Evolutionary conservation across 805 yeast genomes (phyloP).

Genomic region (Candida suzukii): DNA sequence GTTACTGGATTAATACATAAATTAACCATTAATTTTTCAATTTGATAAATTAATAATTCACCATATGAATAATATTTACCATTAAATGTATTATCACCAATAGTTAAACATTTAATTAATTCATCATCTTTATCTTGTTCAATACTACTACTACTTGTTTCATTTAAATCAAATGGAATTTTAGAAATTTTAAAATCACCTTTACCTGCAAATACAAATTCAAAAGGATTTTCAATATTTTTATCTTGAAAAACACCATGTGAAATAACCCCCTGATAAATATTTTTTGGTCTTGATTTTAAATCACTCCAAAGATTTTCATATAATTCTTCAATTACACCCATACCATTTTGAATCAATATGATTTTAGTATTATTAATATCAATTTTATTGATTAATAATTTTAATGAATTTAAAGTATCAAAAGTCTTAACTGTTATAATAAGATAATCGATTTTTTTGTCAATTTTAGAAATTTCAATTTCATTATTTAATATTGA

Average conservation of each 20-base stretch:
- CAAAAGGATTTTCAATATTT: constrained; percentile 27
- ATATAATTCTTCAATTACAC: constrained; percentile 50
- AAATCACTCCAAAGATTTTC: constrained; percentile 45
- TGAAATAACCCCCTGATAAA: constrained; percentile 70
- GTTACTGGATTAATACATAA: constrained; percentile 82
- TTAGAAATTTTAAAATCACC: constrained; percentile 58
- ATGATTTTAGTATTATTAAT: constrained; percentile 44
- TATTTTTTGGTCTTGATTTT: constrained; percentile 37
- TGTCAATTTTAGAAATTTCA: neutral
- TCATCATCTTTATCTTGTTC: constrained; percentile 13
- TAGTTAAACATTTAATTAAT: constrained; percentile 15
- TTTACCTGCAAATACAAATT: constrained; percentile 60
- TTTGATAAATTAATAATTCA: constrained; percentile 47
- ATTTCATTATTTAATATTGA: neutral
- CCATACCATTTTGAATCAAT: constrained; percentile 84
- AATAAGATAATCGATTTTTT: constrained; percentile 31
- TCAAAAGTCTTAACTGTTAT: constrained; percentile 79
- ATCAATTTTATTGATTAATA: constrained; percentile 42
- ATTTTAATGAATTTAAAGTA: constrained; percentile 54
- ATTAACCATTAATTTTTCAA: constrained; percentile 73
- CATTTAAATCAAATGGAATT: constrained; percentile 35
- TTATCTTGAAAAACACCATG: constrained; percentile 67
- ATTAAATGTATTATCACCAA: constrained; percentile 8
- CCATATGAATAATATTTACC: constrained; percentile 23
- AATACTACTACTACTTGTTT: neutral